These are phyloP conservation scores for Rhynchospora breviuscula DNA, from an alignment of 176 grass and related monocot species.

Conservation along the genomic window DNA sequence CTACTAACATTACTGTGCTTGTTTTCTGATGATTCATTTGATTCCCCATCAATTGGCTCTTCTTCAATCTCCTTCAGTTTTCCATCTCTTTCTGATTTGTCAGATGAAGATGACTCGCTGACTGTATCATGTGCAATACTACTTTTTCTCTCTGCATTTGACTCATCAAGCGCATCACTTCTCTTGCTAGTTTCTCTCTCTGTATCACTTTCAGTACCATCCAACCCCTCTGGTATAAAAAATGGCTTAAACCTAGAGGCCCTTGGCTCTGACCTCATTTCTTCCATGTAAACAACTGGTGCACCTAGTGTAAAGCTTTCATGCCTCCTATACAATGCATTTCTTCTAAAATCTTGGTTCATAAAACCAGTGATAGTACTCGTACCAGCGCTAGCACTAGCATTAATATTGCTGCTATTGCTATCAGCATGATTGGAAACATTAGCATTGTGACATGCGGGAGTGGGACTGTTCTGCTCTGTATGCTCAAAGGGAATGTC, in stretches of 20 bases:
- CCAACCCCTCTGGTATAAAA: constrained; percentile 26
- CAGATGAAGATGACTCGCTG: constrained; percentile 4
- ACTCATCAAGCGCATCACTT: constrained; percentile 8
- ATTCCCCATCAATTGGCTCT: constrained; percentile 11
- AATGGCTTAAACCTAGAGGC: constrained; percentile 31
- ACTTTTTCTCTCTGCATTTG: constrained; percentile 20
- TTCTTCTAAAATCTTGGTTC: constrained; percentile 9
- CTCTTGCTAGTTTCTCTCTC: constrained; percentile 11
- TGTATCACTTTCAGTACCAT: constrained; percentile 3
- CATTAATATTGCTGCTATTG: background rate
- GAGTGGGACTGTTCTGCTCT: constrained; percentile 11
- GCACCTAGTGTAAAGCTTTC: constrained; percentile 39
- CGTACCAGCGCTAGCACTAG: background rate
- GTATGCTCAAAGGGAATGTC: constrained; percentile 21
- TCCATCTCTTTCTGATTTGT: background rate
- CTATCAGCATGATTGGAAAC: constrained; percentile 5
- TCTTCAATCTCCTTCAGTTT: constrained; percentile 4
- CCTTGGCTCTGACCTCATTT: constrained; percentile 13
- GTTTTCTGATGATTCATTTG: background rate
- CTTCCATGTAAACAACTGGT: constrained; percentile 23
- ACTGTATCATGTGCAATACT: constrained; percentile 1
- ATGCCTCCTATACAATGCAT: constrained; percentile 36
- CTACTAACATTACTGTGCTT: background rate
- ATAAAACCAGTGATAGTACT: background rate
- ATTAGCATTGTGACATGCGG: background rate